phyloP scores from a whole-genome alignment of 164 flowering plant genomes.

The Houttuynia cordata region DNA sequence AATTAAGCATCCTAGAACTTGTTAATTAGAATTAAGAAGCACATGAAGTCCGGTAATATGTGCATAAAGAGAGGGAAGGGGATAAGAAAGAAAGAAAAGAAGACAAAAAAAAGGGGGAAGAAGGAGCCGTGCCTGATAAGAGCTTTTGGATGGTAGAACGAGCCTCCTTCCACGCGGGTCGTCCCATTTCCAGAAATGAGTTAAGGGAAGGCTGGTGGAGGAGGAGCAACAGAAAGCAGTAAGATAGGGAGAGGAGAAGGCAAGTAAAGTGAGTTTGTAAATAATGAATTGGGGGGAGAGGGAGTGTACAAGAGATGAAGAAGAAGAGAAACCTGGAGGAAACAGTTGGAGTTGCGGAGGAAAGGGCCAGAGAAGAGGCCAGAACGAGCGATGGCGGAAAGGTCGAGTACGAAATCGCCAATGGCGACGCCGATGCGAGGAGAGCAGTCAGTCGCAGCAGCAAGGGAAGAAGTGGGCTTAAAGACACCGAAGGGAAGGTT shows the following conservation, averaged over 20 bases:
- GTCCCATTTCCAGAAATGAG: conserved; percentile 69
- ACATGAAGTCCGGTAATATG: too few relatives aligned
- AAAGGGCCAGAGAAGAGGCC: conserved; percentile 70
- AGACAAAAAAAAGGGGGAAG: background rate
- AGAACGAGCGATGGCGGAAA: conserved; percentile 56
- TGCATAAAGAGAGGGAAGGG: background rate
- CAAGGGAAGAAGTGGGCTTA: conserved; percentile 20
- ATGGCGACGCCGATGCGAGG: conserved; percentile 84
- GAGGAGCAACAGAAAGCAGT: background rate
- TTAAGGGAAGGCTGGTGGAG: conserved; percentile 65
- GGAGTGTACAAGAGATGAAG: background rate
- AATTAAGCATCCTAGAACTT: too few relatives aligned
- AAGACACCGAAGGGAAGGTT: conserved; percentile 93
- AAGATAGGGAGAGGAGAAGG: background rate
- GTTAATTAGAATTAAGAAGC: too few relatives aligned
- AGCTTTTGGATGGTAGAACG: conserved; percentile 79
- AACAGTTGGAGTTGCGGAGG: conserved; percentile 57
- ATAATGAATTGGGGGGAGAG: background rate
- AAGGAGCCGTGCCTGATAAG: conserved; percentile 26
- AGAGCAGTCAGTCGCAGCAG: conserved; percentile 8
- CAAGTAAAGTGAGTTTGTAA: background rate
- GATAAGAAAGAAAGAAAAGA: background rate
- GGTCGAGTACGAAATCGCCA: conserved; percentile 79
- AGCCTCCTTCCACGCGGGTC: conserved; percentile 98
- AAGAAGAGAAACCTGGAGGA: conserved; percentile 44